Base-by-base conservation (phyloP, 2,329 filamentous ascomycete species). In the Calonectria crousiana region DNA sequence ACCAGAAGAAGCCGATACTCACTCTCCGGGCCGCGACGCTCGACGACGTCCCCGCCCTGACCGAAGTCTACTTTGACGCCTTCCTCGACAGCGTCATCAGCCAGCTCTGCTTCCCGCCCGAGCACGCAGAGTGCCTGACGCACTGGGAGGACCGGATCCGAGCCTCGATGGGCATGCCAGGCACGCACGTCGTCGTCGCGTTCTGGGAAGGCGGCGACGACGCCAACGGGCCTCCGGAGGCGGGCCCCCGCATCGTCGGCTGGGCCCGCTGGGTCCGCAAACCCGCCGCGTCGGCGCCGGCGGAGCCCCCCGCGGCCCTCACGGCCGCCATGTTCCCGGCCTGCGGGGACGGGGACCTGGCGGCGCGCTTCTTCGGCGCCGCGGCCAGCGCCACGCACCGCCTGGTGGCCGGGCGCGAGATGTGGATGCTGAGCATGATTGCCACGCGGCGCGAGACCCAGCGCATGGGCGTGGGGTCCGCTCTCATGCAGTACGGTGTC, bases 291-390 rank as follows among this genome's bases (percentile, higher is more conserved):
- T 34, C 32, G n/a, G 10, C 75, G 80, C 14, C 64, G 26, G 74
- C 30, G 68, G 6, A 13, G 44, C 65, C 36, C 78, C 23, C 75
- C 74, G 32, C 30, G 30, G 80, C 79, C 26, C 75, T 85, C 44
- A 74, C 77, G 2, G 62, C 79, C 2, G 74, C 74, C 52, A 52
- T 80, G 18, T 83, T 79, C 58, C 79, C 81, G 9, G 67, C 77
- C 13, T 65, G 70, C 5, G 79, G 80, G 16, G 78, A 83, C 30
- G 83, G 79, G 58, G 77, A 77, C 34, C 77, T 86, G 14, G 87
- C 85, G 0, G 79, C 82, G 13, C 64, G 79, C 9, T 89, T 89
- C 81, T 89, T 89, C 67, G 81, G 82, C 68, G 75, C 75, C 6
- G 83, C 82, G 28, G 72, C 71, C 49, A 77, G 81, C 41, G 80